Evolutionary conservation across 1,139 yeast species (phyloP).

Genomic region (Arxiozyma heterogenica): DNA sequence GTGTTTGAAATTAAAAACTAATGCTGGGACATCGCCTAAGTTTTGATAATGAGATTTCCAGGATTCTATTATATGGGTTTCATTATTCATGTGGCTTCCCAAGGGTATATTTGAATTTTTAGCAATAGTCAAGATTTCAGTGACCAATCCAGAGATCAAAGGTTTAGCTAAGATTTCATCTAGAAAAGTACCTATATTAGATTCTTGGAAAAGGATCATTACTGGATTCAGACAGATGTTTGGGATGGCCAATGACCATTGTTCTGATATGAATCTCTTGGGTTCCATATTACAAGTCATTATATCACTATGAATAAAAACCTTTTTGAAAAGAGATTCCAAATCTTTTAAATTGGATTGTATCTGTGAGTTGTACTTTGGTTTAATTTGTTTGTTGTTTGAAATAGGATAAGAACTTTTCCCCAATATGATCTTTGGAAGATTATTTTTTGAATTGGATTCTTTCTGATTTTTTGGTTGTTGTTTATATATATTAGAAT

Average conservation of each 20-base stretch:
- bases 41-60: slow-evolving; percentile 38
- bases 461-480: slow-evolving; percentile 10
- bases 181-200: slow-evolving; percentile 54
- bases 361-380: slow-evolving; percentile 16
- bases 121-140: slow-evolving; percentile 62
- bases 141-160: slow-evolving; percentile 63
- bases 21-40: slow-evolving; percentile 12
- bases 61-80: slow-evolving; percentile 3
- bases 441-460: neutral
- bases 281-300: slow-evolving; percentile 33
- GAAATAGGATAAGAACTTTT: slow-evolving; percentile 6
- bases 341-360: slow-evolving; percentile 15
- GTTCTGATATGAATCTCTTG: slow-evolving; percentile 57
- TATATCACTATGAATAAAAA: slow-evolving; percentile 32
- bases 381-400: neutral
- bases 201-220: slow-evolving; percentile 60
- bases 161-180: slow-evolving; percentile 75
- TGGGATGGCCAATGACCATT: slow-evolving; percentile 80
- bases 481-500: slow-evolving; percentile 22
- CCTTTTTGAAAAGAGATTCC: slow-evolving; percentile 22
- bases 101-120: slow-evolving; percentile 51
- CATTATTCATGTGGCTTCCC: slow-evolving; percentile 7
- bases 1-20: slow-evolving; percentile 22
- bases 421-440: slow-evolving; percentile 16
- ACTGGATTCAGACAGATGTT: slow-evolving; percentile 70